These are phyloP conservation scores for Yamadazyma songkhlaensis DNA, from an alignment of 1,139 yeast genomes.

Conservation along the genomic window DNA sequence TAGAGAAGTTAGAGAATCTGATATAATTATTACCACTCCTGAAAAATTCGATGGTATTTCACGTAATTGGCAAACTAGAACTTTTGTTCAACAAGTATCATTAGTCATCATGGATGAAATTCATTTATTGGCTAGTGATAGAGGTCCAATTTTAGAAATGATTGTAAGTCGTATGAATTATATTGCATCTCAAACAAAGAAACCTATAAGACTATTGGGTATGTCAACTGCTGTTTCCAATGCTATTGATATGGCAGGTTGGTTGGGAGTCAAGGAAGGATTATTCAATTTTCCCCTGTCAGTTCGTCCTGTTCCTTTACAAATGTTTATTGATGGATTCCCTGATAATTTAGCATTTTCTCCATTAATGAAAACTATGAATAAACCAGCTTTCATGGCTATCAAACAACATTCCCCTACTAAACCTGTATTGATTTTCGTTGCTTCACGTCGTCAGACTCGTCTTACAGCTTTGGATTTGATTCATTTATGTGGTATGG, in stretches of 20 bases:
- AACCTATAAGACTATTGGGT: constrained; percentile 80
- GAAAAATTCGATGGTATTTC: constrained; percentile 99
- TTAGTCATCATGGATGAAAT: constrained; percentile 97
- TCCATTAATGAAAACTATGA: constrained; percentile 97
- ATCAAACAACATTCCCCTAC: constrained; percentile 92
- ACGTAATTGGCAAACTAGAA: constrained; percentile 96
- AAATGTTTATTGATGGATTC: constrained; percentile 97
- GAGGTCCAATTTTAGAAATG: constrained; percentile 98
- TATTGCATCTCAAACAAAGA: constrained; percentile 71
- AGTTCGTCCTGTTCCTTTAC: constrained; percentile 95
- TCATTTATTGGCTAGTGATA: constrained; percentile 92
- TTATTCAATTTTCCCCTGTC: constrained; percentile 91
- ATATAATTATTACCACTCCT: constrained; percentile 93
- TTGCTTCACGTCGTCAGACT: constrained; percentile 96
- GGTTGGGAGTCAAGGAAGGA: constrained; percentile 92
- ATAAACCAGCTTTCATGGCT: constrained; percentile 95
- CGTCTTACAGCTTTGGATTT: constrained; percentile 91
- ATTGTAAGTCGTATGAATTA: constrained; percentile 98
- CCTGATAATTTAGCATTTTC: constrained; percentile 93
- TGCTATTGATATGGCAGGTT: constrained; percentile 96
- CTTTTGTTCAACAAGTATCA: constrained; percentile 87
- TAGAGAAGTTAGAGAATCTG: constrained; percentile 80
- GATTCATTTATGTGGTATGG: constrained; percentile 92
- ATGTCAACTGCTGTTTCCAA: constrained; percentile 98
- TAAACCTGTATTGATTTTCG: constrained; percentile 92